Conservation (phyloP, 208 protist species). For the Trypanosoma brucei region DNA sequence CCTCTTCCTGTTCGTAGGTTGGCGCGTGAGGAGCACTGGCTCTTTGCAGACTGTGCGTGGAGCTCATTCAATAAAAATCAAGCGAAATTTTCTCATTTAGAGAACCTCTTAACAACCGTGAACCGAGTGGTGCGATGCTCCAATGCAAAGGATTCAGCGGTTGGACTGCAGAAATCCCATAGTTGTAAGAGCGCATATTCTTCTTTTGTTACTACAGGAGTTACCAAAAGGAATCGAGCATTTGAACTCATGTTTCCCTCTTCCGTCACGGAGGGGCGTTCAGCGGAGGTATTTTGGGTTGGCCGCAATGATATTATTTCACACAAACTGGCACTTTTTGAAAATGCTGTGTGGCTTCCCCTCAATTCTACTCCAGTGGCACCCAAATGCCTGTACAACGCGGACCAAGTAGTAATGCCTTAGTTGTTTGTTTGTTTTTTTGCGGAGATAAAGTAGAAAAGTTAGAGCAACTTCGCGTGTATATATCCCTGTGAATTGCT, state of each 20-base stretch:
- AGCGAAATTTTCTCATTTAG: constrained; percentile 1
- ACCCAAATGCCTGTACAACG: constrained; percentile 13
- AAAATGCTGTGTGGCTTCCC: constrained; percentile 41
- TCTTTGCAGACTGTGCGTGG: constrained; percentile 20
- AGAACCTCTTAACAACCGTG: constrained; percentile 3
- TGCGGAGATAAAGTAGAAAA: no score
- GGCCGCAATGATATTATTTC: constrained; percentile 18
- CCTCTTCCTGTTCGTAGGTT: constrained; percentile 14
- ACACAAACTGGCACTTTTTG: constrained; percentile 26
- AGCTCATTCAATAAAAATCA: constrained; percentile 1
- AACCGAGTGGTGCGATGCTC: background rate
- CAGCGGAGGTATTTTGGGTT: constrained; percentile 46
- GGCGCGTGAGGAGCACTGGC: constrained; percentile 15
- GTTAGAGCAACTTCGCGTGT: no score
- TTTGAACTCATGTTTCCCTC: constrained; percentile 29
- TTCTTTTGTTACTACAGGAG: no score
- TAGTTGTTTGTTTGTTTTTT: no score
- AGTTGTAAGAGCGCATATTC: no score
- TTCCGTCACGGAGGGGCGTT: constrained; percentile 13
- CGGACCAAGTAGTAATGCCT: constrained; percentile 10
- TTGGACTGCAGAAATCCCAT: no score
- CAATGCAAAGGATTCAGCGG: no score
- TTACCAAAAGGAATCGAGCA: constrained; percentile 6
- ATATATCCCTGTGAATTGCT: no score
- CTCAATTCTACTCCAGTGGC: background rate